A percentile compares a stretch with the other conserved stretches of the same genome.
Conservation (phyloP, 345 rosid genomes). For the Acer negundo region DNA sequence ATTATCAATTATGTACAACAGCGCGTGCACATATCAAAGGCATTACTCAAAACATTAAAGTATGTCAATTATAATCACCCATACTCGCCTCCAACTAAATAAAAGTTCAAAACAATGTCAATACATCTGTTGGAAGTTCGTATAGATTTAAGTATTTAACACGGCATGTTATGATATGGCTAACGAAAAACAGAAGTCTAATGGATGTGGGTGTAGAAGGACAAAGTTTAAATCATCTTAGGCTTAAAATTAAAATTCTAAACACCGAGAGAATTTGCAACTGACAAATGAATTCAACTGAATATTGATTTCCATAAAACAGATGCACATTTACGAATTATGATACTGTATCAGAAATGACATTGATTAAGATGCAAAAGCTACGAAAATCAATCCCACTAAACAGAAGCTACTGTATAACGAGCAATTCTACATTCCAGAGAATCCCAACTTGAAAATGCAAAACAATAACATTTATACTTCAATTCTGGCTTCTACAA, state of each 20-base stretch:
- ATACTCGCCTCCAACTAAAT: no score
- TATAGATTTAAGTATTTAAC: no score
- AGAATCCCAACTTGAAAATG: background rate
- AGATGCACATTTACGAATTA: background rate
- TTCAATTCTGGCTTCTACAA: background rate
- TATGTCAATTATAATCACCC: no score
- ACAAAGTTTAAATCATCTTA: no score
- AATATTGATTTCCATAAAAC: background rate
- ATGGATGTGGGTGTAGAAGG: no score
- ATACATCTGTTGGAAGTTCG: no score
- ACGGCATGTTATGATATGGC: no score
- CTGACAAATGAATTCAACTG: background rate
- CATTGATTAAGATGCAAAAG: background rate
- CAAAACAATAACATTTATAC: no score
- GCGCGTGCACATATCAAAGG: no score
- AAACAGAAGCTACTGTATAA: background rate
- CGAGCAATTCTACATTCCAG: background rate
- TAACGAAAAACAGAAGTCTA: no score
- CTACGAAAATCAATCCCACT: background rate
- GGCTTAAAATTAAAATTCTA: background rate
- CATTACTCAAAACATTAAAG: no score
- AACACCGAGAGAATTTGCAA: background rate
- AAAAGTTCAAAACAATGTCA: no score
- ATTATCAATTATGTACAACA: background rate
- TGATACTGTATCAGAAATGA: background rate